Evolutionary conservation across 2,329 filamentous ascomycete species (phyloP), one percentile per base, ranked within the genome.

Genomic region (Neofusicoccum umdonicola): DNA sequence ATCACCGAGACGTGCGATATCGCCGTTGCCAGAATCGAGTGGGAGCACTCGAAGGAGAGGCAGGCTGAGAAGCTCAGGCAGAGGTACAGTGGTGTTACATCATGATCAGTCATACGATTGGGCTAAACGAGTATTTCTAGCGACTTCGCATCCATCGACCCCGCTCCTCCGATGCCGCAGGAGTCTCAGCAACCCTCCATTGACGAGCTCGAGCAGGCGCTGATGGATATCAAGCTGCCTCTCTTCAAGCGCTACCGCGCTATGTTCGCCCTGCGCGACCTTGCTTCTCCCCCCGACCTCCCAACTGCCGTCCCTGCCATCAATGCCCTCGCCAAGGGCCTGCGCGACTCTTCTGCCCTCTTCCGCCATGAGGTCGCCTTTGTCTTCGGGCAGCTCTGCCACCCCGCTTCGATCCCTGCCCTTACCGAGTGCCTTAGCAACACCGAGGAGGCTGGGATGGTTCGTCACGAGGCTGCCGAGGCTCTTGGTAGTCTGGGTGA

Each of bases 301-400:
- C 91, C 93, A 1, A 97, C 93, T 1, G 93, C 94, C 6, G 86
- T 92, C 15, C 90, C 91, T n/a, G 94, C 95, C 17, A 86, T 99
- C 62, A 85, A 90, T 50, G 91, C 93, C 11, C 86, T 99, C 52
- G 92, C 95, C 51, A 89, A 88, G 74, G 95, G 95, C 15, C 88
- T 99, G 71, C 83, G 84, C 37, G 95, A 99, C 76, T 84, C 88
- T 17, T 97, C 93, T 56, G 93, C 93, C 4, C 87, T 99, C 7
- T 98, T 99, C 85, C 89, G 95, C 69, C 95, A 99, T 80, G 95
- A 99, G 77, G 93, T 99, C 69, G 95, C 95, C 13, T 99, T 99
- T 76, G 95, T 99, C 13, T 99, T 99, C 71, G 95, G 95, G 63
- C 95, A 99, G 78, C 84, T 99, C 61, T 93, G 91, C 63, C 95